Conservation (phyloP, 2,329 filamentous ascomycete species). For the Botrytis porri region DNA sequence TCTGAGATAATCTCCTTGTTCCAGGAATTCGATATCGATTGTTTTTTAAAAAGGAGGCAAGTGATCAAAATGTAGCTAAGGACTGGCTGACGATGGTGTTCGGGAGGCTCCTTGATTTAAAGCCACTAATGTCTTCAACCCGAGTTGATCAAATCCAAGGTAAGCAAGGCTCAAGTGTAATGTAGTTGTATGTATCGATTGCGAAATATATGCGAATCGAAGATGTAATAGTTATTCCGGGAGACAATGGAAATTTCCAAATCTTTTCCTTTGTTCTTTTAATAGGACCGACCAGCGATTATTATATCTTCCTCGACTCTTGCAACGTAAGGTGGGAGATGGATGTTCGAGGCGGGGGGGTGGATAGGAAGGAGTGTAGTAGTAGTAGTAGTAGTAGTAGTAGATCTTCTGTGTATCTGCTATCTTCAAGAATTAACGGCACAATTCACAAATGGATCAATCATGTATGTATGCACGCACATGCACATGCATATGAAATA, state of each 20-base stretch:
- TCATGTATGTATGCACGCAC: neutral
- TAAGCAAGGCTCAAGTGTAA: neutral
- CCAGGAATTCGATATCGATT: neutral
- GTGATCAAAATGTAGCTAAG: slow-evolving; percentile 9
- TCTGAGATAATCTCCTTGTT: neutral
- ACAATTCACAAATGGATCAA: neutral
- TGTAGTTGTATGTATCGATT: neutral
- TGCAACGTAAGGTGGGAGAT: neutral
- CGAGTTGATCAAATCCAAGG: neutral
- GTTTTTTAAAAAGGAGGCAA: neutral
- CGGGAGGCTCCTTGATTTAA: neutral
- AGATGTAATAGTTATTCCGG: neutral
- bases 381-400: neutral
- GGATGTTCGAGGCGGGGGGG: neutral
- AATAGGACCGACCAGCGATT: neutral
- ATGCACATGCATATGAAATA: neutral
- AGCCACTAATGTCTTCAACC: slow-evolving; percentile 10
- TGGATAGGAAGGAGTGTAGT: neutral
- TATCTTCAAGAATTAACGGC: neutral
- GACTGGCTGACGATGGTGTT: neutral
- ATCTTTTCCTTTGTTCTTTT: slow-evolving; percentile 5
- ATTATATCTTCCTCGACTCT: slow-evolving; percentile 8
- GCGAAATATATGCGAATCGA: neutral
- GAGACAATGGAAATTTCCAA: neutral
- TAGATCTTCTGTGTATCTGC: neutral